Evolutionary conservation across 441 rosid genomes (phyloP).

Genomic region (Cnidoscolus chayamansa): DNA sequence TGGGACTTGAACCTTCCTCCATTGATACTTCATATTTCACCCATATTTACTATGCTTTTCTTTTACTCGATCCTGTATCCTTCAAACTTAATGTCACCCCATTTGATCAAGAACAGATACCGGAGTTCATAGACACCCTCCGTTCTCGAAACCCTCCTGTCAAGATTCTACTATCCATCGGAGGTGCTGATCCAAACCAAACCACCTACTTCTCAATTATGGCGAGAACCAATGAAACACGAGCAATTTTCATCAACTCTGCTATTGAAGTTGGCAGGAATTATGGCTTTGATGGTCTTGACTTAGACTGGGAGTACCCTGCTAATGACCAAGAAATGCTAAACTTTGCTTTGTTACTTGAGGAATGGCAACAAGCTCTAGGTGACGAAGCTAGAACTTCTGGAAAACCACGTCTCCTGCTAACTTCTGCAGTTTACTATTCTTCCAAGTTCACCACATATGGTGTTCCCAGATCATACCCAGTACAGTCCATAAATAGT

Average conservation of each 20-base stretch:
- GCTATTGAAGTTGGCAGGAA: slow-evolving; percentile 40
- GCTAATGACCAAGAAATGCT: slow-evolving; percentile 37
- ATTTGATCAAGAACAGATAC: slow-evolving; percentile 28
- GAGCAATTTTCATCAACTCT: slow-evolving; percentile 45
- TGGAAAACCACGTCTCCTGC: slow-evolving; percentile 29
- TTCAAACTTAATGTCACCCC: slow-evolving; percentile 35
- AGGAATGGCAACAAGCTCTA: slow-evolving; percentile 35
- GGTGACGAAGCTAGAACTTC: slow-evolving; percentile 27
- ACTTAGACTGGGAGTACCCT: slow-evolving; percentile 58
- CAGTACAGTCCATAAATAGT: slow-evolving; percentile 26
- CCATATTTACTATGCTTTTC: slow-evolving; percentile 50
- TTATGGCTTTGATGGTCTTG: slow-evolving; percentile 46
- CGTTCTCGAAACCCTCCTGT: slow-evolving; percentile 29
- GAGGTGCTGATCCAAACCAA: slow-evolving; percentile 30
- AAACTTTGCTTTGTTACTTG: slow-evolving; percentile 30
- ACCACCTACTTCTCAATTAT: slow-evolving; percentile 33
- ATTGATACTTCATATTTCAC: slow-evolving; percentile 45
- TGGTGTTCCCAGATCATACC: slow-evolving; percentile 34
- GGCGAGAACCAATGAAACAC: slow-evolving; percentile 20
- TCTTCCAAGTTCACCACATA: slow-evolving; percentile 20
- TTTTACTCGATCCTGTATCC: slow-evolving; percentile 30
- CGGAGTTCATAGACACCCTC: slow-evolving; percentile 27
- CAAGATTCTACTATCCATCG: slow-evolving; percentile 39
- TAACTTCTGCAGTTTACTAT: slow-evolving; percentile 46
- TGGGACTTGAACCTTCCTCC: slow-evolving; percentile 30